Conservation (phyloP, 1,284 basidiomycete genomes). For the Rhodotorula glutinis region DNA sequence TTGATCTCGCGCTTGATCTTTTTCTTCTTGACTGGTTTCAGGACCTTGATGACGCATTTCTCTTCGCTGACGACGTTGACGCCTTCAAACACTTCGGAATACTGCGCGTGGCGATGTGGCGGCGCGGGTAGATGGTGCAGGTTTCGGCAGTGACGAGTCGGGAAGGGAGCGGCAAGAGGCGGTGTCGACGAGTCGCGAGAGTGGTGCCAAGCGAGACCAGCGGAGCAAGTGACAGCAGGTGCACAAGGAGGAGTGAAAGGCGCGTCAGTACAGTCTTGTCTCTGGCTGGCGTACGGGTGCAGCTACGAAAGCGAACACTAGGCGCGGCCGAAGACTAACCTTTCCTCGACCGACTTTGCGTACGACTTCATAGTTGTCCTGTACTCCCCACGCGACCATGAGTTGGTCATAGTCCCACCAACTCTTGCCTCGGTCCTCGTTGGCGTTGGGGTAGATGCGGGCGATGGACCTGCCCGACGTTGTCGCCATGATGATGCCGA, state of each 20-base stretch:
- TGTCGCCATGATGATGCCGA: no score
- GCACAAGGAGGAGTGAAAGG: neutral
- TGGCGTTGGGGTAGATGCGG: slow-evolving; percentile 54
- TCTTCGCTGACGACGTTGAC: slow-evolving; percentile 88
- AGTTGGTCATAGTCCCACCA: slow-evolving; percentile 58
- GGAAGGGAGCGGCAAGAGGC: no score
- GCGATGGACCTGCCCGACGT: slow-evolving; percentile 9
- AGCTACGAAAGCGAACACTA: no score
- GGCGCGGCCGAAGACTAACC: slow-evolving; percentile 8
- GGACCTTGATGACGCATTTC: slow-evolving; percentile 96
- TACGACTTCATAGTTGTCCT: slow-evolving; percentile 98
- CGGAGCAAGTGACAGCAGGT: no score
- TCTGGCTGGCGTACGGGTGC: neutral
- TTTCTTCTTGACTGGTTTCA: slow-evolving; percentile 99
- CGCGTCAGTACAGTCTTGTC: neutral
- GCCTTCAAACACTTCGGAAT: slow-evolving; percentile 86
- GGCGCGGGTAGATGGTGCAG: no score
- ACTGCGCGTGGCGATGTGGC: no score
- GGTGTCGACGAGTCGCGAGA: no score
- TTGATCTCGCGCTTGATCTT: slow-evolving; percentile 99
- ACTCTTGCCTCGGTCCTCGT: slow-evolving; percentile 56
- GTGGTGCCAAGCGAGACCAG: no score
- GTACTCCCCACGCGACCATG: slow-evolving; percentile 47
- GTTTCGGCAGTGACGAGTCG: neutral
- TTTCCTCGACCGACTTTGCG: slow-evolving; percentile 95